Base-by-base conservation (phyloP, 1,139 yeast species). In the Diutina rugosa region DNA sequence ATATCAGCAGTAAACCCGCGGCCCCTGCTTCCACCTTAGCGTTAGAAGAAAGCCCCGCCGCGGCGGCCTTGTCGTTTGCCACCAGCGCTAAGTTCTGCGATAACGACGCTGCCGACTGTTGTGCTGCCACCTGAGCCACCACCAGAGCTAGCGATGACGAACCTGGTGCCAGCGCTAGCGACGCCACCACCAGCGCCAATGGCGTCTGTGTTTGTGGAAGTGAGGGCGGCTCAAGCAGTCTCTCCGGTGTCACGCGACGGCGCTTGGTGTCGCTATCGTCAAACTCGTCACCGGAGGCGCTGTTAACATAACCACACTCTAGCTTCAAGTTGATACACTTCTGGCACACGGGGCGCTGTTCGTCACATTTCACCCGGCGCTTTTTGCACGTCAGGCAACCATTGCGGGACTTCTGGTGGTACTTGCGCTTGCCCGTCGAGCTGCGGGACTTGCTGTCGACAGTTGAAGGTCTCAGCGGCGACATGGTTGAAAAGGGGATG, bases 391-490 rank as follows among this genome's bases (percentile, higher is more conserved):
- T 54, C 32, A 32, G 38, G 14, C 55, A 54, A 3, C 55, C 55
- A 9, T 30, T 29, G 35, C 84, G 57, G 44, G 96, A 87, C 69
- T 91, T 91, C 60, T 84, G 88, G 66, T 91, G 98, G 67, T 83
- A 87, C 66, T 84, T 85, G 57, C 95, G 74, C 67, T 81, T 82
- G 26, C 53, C 53, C 9, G 53, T 49, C 14, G 53, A 49, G 53
- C 28, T 49, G 7, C 53, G 41, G 41, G 32, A 18, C 28, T 49
- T 49, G 30, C 26, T 44, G 46, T n/a, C 18, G 26, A 16, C 46
- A n/a, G 46, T 18, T 44, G 46, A 9, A 16, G 46, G 46, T n/a
- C 26, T 18, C 41, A 35, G 41, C 41, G 41, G 41, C n/a, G 41
- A 35, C 41, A 35, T 35, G 14, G 41, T 35, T 47, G 51, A 47